phyloP scores from a whole-genome alignment of 257 asterid genomes.

The Solanum pennellii region DNA sequence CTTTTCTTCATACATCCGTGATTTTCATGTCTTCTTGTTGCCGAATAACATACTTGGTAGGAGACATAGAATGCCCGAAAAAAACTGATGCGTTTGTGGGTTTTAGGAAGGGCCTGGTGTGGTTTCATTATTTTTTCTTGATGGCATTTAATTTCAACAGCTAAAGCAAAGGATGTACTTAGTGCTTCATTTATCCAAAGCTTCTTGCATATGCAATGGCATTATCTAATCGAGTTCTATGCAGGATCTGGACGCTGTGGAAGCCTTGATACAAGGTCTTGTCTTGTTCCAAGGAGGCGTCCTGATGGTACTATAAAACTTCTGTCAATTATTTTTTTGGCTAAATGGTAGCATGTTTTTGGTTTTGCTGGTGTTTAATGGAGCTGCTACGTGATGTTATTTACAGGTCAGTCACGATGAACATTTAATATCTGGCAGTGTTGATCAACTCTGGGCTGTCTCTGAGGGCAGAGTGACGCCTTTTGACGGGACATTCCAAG shows the following conservation, averaged over 20 bases:
- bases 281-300: constrained; percentile 98
- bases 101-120: neutral
- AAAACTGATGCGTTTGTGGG: neutral
- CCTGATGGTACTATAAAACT: constrained; percentile 52
- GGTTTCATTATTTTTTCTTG: neutral
- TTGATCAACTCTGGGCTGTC: constrained; percentile 88
- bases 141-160: neutral
- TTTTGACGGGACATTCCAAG: constrained; percentile 69
- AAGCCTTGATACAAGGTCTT: constrained; percentile 95
- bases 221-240: constrained; percentile 1
- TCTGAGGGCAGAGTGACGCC: constrained; percentile 67
- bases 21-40: neutral
- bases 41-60: neutral
- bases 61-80: neutral
- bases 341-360: neutral
- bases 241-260: constrained; percentile 95
- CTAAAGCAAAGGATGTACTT: neutral
- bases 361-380: constrained; percentile 2
- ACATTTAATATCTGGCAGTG: constrained; percentile 94
- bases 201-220: neutral
- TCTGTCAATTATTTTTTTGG: neutral
- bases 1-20: neutral
- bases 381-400: neutral
- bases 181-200: neutral
- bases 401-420: constrained; percentile 94